Base-by-base conservation (phyloP, 2,329 filamentous ascomycete genomes). In the Chaetothyriales sp. region DNA sequence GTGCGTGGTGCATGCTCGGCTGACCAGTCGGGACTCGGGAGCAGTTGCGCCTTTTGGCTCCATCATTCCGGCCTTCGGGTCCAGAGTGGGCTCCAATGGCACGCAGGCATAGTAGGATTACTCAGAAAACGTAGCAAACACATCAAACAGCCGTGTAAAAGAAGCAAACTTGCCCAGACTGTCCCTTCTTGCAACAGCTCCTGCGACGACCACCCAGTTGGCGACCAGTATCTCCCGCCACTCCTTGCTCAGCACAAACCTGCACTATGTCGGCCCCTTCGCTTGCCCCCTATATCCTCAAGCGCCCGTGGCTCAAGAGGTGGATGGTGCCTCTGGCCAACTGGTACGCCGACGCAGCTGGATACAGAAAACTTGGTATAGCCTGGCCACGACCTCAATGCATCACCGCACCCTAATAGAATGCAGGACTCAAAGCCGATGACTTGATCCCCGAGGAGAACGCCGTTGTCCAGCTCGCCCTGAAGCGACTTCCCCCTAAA, bases 361-460 rank as follows among this genome's bases (percentile, higher is more conserved):
- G 90, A 67, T 95, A 95, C 79, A 84, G 88, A 72, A 80, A 90
- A 79, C 77, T 95, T 65, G 90, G 90, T 65, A 77, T 95, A 72
- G 85, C 77, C 83, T 47, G 43, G 47, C 44, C 43, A 51, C 18
- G 39, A 42, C 44, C 18, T 15, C 44, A 39, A 25, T 44, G 12
- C 42, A 55, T 47, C 22, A 39, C 12, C 32, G 43, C 44, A 50
- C 19, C 51, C 51, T 55, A 46, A 52, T 47, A 48, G 18, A 39
- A 48, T 36, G 58, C 49, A 60, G 58, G 58, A 46, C 57, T 61
- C 67, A 96, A 92, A 71, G 81, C 83, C 77, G 92, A 98, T 72
- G 92, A 98, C 69, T 73, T 98, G 68, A 85, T 95, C 68, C 80
- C 85, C 67, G 92, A 98, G 73, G 92, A 98, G 75, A 84, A 78